Conservation (phyloP, 2,329 filamentous ascomycete genomes). For the Exophiala phaeomuriformis region DNA sequence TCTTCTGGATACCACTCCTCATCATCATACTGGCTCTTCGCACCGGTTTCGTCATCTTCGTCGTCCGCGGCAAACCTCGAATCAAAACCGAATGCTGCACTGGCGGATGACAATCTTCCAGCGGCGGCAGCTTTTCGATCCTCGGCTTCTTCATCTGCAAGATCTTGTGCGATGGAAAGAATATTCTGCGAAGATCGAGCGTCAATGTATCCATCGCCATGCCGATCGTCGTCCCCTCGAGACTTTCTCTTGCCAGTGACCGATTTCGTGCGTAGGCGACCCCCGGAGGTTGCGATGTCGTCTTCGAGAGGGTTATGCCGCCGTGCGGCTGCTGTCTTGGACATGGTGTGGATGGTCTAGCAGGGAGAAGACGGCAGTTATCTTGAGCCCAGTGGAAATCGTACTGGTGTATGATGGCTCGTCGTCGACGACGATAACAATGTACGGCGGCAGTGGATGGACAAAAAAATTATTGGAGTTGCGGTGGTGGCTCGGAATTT, state of each 20-base stretch:
- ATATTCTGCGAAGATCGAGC: slow-evolving; percentile 84
- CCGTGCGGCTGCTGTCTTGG: slow-evolving; percentile 34
- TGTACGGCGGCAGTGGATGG: background rate
- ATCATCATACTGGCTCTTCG: slow-evolving; percentile 56
- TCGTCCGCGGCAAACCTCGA: slow-evolving; percentile 58
- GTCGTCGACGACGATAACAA: background rate
- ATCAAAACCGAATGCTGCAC: slow-evolving; percentile 71
- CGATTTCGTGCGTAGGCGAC: slow-evolving; percentile 61
- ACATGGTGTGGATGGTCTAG: slow-evolving; percentile 12
- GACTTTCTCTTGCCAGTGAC: slow-evolving; percentile 63
- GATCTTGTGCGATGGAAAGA: slow-evolving; percentile 76
- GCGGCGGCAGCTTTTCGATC: slow-evolving; percentile 33
- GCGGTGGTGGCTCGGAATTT: slow-evolving; percentile 10
- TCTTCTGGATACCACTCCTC: slow-evolving; percentile 61
- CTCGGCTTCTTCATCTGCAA: slow-evolving; percentile 71
- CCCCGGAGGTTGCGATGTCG: slow-evolving; percentile 65
- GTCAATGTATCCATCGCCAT: slow-evolving; percentile 66
- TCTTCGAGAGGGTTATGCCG: slow-evolving; percentile 88
- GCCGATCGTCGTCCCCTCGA: slow-evolving; percentile 49
- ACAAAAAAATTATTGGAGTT: slow-evolving; percentile 7
- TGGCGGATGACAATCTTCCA: slow-evolving; percentile 38
- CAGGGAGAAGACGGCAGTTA: no score
- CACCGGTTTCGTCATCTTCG: slow-evolving; percentile 36
- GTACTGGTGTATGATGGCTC: no score
- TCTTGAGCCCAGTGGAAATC: no score